A percentile compares a stretch with the other conserved stretches of the same genome.
Evolutionary conservation across 2,329 filamentous ascomycete genomes (phyloP).

Genomic region (Xylaria multiplex): DNA sequence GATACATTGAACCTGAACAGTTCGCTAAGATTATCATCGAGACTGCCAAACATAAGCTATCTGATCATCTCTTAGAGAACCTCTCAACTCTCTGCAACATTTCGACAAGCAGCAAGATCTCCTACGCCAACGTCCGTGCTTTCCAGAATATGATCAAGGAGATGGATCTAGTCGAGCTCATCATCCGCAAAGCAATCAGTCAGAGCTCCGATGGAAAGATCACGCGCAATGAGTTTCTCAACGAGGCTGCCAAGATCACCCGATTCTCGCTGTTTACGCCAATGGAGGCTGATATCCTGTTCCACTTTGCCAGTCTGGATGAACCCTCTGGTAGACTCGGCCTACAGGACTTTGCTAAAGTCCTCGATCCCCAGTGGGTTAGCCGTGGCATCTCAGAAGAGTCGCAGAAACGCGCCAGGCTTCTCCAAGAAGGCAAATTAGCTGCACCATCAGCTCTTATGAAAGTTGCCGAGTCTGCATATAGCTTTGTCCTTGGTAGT

Average conservation of each 20-base stretch:
- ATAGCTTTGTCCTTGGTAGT: conserved; percentile 91
- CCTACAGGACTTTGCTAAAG: conserved; percentile 88
- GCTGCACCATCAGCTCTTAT: conserved; percentile 68
- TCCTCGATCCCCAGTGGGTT: conserved; percentile 93
- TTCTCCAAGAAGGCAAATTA: conserved; percentile 60
- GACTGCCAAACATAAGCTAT: conserved; percentile 94
- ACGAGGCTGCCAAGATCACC: conserved; percentile 89
- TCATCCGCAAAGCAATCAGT: conserved; percentile 84
- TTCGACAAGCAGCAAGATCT: conserved; percentile 89
- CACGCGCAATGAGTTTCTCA: conserved; percentile 90
- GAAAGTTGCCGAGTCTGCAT: conserved; percentile 77
- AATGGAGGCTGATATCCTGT: conserved; percentile 98
- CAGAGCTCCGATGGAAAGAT: conserved; percentile 93
- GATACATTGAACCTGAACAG: conserved; percentile 93
- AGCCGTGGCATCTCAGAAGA: conserved; percentile 67
- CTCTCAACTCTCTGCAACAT: conserved; percentile 95
- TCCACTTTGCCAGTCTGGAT: conserved; percentile 96
- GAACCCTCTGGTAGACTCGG: conserved; percentile 86
- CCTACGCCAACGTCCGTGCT: conserved; percentile 95
- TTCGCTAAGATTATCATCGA: conserved; percentile 97
- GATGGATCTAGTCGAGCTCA: conserved; percentile 96
- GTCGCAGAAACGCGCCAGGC: conserved; percentile 45
- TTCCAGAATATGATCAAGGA: conserved; percentile 98
- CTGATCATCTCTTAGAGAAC: conserved; percentile 92
- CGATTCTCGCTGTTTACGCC: conserved; percentile 97